These are phyloP conservation scores for Cymodocea nodosa DNA, from an alignment of 116 monocot species.

Conservation along the genomic window DNA sequence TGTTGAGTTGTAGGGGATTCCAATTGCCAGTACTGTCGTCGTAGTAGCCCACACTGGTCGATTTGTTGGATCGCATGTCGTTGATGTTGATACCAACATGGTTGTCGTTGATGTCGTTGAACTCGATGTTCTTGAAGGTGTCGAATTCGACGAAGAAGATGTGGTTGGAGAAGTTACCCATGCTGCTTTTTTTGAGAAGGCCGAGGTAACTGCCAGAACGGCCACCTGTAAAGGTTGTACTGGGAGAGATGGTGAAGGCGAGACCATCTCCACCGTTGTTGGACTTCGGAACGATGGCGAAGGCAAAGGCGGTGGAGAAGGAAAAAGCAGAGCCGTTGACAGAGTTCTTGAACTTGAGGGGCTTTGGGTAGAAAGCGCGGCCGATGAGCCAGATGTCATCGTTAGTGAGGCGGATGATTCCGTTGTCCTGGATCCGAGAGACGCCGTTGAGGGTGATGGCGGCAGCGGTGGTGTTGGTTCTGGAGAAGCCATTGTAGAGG, in stretches of 20 bases:
- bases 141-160: too few relatives aligned
- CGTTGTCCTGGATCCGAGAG: conserved; percentile 15
- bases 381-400: too few relatives aligned
- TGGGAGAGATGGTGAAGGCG: conserved; percentile 46
- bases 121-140: too few relatives aligned
- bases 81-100: too few relatives aligned
- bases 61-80: too few relatives aligned
- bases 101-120: too few relatives aligned
- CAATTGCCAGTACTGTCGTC: conserved; percentile 17
- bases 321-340: conserved; percentile 25
- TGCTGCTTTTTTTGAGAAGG: conserved; percentile 44
- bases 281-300: conserved; percentile 44
- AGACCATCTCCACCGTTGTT: conserved; percentile 60
- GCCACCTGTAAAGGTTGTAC: conserved; percentile 12
- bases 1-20: conserved; percentile 28
- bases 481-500: conserved; percentile 33
- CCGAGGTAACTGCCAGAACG: conserved; percentile 65
- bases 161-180: too few relatives aligned
- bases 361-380: conserved; percentile 40
- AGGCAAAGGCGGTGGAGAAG: conserved; percentile 70
- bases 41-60: too few relatives aligned
- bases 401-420: conserved; percentile 33
- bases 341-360: conserved; percentile 40
- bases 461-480: background rate
- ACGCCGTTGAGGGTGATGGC: conserved; percentile 36